These are phyloP conservation scores for Aspergillus melleus DNA, from an alignment of 2,329 filamentous ascomycete species.

Conservation along the genomic window DNA sequence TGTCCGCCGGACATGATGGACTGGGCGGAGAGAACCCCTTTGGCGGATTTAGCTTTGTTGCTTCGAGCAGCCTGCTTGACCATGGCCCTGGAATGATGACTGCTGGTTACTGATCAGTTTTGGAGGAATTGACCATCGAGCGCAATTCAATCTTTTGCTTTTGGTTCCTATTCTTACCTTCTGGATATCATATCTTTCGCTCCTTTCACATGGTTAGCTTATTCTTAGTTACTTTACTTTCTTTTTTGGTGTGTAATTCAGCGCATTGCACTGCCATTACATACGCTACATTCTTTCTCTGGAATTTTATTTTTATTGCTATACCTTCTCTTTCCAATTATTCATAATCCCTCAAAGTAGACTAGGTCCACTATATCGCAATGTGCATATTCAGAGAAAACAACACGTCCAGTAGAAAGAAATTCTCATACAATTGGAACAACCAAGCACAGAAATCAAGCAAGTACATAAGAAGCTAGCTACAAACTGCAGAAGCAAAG, in stretches of 20 bases:
- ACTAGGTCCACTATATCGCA: neutral
- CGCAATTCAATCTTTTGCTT: neutral
- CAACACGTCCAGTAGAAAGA: neutral
- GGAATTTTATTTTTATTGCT: neutral
- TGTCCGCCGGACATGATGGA: conserved; percentile 20
- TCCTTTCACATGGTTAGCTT: neutral
- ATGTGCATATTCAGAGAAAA: neutral
- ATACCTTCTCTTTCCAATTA: neutral
- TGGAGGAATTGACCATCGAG: neutral
- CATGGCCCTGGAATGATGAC: conserved; percentile 33
- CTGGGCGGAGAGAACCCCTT: conserved; percentile 41
- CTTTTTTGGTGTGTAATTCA: neutral
- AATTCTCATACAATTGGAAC: no score
- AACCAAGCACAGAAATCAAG: no score
- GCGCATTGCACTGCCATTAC: neutral
- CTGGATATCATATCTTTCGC: neutral
- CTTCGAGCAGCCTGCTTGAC: conserved; percentile 49
- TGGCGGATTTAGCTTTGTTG: conserved; percentile 52
- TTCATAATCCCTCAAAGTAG: neutral
- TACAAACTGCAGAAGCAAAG: neutral
- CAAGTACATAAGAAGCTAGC: no score
- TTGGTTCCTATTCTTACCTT: neutral
- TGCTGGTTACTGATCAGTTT: conserved; percentile 22
- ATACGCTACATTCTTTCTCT: neutral
- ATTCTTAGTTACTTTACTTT: neutral